Conservation (phyloP, 345 rosid genomes). For the Eucalyptus coolabah region DNA sequence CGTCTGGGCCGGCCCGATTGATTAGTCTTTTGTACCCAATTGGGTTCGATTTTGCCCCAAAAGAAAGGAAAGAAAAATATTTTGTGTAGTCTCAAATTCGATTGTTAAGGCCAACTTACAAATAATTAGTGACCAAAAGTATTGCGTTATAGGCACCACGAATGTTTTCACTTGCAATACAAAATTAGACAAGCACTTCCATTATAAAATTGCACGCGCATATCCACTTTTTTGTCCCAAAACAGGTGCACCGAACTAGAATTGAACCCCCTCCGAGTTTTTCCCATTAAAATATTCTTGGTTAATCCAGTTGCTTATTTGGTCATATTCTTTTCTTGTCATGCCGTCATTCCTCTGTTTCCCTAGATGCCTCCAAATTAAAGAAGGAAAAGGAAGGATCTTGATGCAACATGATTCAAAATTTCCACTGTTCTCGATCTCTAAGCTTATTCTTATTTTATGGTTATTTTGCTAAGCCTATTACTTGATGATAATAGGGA, state of each 20-base stretch:
- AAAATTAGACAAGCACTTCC: background rate
- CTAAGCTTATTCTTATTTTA: background rate
- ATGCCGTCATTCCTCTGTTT: background rate
- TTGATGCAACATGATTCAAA: background rate
- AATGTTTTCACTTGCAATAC: background rate
- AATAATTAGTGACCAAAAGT: background rate
- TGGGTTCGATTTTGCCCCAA: background rate
- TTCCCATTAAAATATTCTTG: background rate
- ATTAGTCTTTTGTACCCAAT: background rate
- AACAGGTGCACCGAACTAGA: fast-evolving
- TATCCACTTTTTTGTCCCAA: too few relatives aligned
- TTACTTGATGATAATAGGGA: background rate
- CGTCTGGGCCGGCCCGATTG: background rate
- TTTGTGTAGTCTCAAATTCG: background rate
- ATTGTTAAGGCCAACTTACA: background rate
- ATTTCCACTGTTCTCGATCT: background rate
- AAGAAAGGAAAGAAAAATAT: background rate
- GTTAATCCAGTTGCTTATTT: background rate
- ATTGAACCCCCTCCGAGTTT: fast-evolving
- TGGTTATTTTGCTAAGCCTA: background rate
- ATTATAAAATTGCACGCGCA: background rate
- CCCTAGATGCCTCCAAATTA: background rate
- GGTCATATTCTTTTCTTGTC: background rate
- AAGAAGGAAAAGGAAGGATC: background rate
- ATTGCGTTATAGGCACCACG: background rate